Base-by-base conservation (phyloP, 805 yeast species). In the Metschnikowia santaceciliae region DNA sequence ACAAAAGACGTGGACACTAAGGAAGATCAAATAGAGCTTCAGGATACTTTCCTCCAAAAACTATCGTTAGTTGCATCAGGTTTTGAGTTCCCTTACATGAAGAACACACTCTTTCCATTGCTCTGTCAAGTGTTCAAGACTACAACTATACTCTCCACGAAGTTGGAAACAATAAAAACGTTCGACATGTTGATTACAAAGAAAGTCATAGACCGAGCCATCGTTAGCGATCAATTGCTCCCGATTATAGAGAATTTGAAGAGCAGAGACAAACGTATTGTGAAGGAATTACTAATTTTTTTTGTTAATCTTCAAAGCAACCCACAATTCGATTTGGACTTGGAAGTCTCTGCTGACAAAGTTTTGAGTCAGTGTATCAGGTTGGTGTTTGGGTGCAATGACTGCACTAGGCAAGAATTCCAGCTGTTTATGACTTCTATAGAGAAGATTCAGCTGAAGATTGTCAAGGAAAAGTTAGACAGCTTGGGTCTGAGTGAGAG, bases 61-160 rank as follows among this genome's bases (percentile, higher is more conserved):
- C 64, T 79, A 20, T 65, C 72, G 2, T 53, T 66, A 15, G 66
- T 80, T 33, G 60, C 79, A 2, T 75, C 68, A 6, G 71, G 77
- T 42, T 70, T 84, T 43, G 91, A 85, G 50, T 84, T 85, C 58
- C 77, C 90, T 10, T 79, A 83, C 17, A 76, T 90, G 50, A 90
- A 92, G 58, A 84, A 82, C 58, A 80, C 81, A 32, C 70, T 90
- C n/a, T 81, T 88, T 64, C 96, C 96, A 2, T 69, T 82, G 42
- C 72, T 90, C 15, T 79, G 89, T 42, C 78, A 76, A 42, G 77
- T 89, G 6, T 94, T 92, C 68, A 80, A 90, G 36, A 86, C 89
- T 42, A 94, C 99, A 0, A 88, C 91, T 0, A 82, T 94, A 30
- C 72, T 91, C 33, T 82, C 87, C 4, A 86, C 94, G 26, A 92